Conservation (phyloP, 108 stramenopile genomes). For the Nitzschia palea region DNA sequence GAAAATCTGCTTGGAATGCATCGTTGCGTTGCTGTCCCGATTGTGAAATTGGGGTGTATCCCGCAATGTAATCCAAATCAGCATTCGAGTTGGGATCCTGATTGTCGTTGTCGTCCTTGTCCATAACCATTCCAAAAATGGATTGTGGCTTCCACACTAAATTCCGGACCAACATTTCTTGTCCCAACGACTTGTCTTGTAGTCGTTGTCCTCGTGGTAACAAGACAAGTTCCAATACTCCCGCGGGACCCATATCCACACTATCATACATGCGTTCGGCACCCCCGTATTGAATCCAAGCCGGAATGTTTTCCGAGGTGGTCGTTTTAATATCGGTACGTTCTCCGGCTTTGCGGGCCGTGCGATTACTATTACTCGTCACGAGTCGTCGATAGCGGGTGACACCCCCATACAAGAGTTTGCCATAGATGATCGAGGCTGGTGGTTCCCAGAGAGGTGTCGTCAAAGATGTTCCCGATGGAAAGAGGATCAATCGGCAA, state of each 20-base stretch:
- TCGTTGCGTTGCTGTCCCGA: slow-evolving; percentile 66
- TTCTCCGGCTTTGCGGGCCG: slow-evolving; percentile 50
- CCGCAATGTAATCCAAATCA: slow-evolving; percentile 19
- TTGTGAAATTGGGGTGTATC: slow-evolving; percentile 36
- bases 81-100: not conserved
- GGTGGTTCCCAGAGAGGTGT: slow-evolving; percentile 55
- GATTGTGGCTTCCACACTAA: slow-evolving; percentile 52
- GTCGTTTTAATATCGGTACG: slow-evolving; percentile 31
- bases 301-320: slow-evolving; percentile 41
- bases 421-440: slow-evolving; percentile 70
- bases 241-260: slow-evolving; percentile 74
- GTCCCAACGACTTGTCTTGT: slow-evolving; percentile 28
- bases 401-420: slow-evolving; percentile 75
- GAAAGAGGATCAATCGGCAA: slow-evolving; percentile 63
- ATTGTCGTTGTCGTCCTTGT: not conserved
- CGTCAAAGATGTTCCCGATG: slow-evolving; percentile 58
- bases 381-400: slow-evolving; percentile 57
- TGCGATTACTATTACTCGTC: slow-evolving; percentile 35
- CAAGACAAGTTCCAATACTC: slow-evolving; percentile 63
- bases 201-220: slow-evolving; percentile 54
- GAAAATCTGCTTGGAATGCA: slow-evolving; percentile 58
- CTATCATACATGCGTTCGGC: slow-evolving; percentile 71
- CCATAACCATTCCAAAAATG: slow-evolving; percentile 38
- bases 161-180: slow-evolving; percentile 51
- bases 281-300: slow-evolving; percentile 80